A percentile compares a stretch with the other conserved stretches of the same genome.
phyloP scores from a whole-genome alignment of 805 yeast genomes.

The Candida germanica region DNA sequence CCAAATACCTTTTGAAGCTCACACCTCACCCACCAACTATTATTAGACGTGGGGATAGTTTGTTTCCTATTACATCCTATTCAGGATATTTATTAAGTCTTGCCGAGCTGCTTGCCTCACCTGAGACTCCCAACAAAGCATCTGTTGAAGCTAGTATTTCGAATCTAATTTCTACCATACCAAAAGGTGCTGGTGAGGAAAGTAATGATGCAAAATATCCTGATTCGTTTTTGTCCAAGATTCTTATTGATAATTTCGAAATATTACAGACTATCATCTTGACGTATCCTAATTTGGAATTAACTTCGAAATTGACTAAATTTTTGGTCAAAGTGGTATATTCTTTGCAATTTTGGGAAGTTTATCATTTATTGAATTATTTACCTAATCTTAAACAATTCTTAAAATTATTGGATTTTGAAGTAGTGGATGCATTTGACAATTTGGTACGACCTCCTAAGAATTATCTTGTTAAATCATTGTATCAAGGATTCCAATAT shows the following conservation, averaged over 20 bases:
- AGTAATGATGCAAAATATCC: slow-evolving; percentile 23
- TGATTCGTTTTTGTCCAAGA: slow-evolving; percentile 31
- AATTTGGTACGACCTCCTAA: slow-evolving; percentile 39
- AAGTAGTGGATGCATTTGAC: slow-evolving; percentile 35
- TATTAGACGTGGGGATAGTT: background rate
- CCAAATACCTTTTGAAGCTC: slow-evolving; percentile 29
- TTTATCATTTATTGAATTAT: slow-evolving; percentile 35
- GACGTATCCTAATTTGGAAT: slow-evolving; percentile 34
- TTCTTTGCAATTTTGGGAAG: slow-evolving; percentile 42
- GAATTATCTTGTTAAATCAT: slow-evolving; percentile 30
- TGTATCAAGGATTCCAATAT: slow-evolving; percentile 41
- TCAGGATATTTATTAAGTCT: slow-evolving; percentile 31
- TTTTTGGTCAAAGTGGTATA: slow-evolving; percentile 38
- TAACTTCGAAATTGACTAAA: slow-evolving; percentile 39
- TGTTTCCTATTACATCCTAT: slow-evolving; percentile 21
- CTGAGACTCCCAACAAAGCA: slow-evolving; percentile 24
- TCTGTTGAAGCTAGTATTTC: background rate
- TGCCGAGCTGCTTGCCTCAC: slow-evolving; percentile 16
- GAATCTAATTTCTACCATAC: slow-evolving; percentile 13
- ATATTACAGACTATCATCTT: slow-evolving; percentile 27
- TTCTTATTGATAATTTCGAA: slow-evolving; percentile 38
- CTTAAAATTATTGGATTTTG: slow-evolving; percentile 33
- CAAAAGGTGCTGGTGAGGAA: slow-evolving; percentile 3
- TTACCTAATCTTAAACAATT: slow-evolving; percentile 33
- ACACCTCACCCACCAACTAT: slow-evolving; percentile 20